Conservation (phyloP, 129 eudicot species). For the Saposhnikovia divaricata region DNA sequence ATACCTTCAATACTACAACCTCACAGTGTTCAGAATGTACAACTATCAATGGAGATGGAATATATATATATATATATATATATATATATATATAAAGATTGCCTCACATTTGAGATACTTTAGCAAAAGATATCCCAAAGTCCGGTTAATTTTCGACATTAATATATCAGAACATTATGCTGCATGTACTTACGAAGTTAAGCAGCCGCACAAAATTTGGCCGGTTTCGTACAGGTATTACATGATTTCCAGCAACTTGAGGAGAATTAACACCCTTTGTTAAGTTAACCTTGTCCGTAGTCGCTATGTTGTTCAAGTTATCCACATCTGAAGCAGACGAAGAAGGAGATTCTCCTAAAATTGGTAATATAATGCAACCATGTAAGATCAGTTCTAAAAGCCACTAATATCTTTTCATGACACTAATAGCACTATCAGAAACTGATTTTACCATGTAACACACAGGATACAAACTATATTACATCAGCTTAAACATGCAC, state of each 20-base stretch:
- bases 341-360: constrained; percentile 87
- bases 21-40: neutral
- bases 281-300: constrained; percentile 44
- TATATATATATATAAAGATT: neutral
- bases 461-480: neutral
- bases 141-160: neutral
- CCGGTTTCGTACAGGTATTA: constrained; percentile 52
- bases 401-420: neutral
- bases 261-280: constrained; percentile 63
- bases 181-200: constrained; percentile 47
- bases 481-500: neutral
- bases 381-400: constrained; percentile 5
- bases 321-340: constrained; percentile 97
- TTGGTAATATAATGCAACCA: constrained; percentile 8
- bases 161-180: neutral
- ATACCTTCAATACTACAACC: neutral
- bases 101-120: neutral
- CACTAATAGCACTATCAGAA: neutral
- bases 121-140: neutral
- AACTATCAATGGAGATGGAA: neutral
- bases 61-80: neutral
- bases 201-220: constrained; percentile 57
- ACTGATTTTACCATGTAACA: neutral
- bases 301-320: constrained; percentile 64
- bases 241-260: constrained; percentile 69